Conservation (phyloP, 2,329 filamentous ascomycete species). For the Hypomyces rosellus region DNA sequence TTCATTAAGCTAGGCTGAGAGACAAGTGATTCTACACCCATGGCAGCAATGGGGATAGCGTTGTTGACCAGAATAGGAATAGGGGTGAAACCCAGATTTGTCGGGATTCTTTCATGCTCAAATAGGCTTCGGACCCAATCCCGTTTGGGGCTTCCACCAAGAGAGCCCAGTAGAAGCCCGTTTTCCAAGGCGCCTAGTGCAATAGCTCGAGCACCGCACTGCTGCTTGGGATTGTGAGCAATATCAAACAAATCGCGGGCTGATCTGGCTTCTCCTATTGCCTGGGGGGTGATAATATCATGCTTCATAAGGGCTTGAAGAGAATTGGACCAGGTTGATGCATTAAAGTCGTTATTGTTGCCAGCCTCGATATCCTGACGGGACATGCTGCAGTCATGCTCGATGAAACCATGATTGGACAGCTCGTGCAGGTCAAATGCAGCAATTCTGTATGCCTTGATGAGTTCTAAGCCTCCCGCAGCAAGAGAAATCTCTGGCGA, state of each 20-base stretch:
- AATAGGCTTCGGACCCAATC: conserved; percentile 3
- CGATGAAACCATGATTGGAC: conserved; percentile 1
- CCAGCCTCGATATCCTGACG: not conserved
- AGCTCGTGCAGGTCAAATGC: conserved; percentile 2
- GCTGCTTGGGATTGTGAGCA: conserved; percentile 2
- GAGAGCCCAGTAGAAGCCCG: not conserved
- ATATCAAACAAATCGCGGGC: conserved; percentile 2
- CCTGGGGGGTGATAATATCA: not conserved
- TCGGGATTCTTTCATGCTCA: conserved; percentile 6
- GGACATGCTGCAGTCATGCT: conserved; percentile 5
- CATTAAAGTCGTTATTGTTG: conserved; percentile 7
- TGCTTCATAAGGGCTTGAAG: not conserved
- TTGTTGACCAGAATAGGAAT: not conserved
- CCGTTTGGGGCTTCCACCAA: not conserved
- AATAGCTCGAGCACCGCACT: conserved; percentile 5
- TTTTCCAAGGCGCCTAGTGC: conserved; percentile 2
- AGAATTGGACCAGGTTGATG: conserved; percentile 1
- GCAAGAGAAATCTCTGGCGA: not conserved
- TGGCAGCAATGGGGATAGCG: not conserved
- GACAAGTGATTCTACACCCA: too few relatives aligned
- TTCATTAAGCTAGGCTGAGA: too few relatives aligned
- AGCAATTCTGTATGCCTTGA: conserved; percentile 2
- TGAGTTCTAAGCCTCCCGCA: not conserved
- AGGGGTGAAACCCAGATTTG: not conserved
- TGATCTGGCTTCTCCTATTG: conserved; percentile 1